Evolutionary conservation across 257 asterid species (phyloP).

Genomic region (Prunella vulgaris): DNA sequence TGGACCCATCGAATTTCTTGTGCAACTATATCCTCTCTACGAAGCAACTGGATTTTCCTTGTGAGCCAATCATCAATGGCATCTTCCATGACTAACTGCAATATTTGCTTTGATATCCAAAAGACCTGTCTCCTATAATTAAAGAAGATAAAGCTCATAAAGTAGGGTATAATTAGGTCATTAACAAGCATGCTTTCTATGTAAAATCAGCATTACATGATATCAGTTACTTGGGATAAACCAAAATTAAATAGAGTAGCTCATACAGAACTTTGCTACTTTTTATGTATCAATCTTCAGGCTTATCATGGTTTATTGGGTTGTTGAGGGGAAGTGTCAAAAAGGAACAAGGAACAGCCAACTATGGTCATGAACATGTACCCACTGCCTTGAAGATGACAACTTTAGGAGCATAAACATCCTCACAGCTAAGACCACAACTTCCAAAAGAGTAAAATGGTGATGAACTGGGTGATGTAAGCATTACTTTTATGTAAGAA

Average conservation of each 20-base stretch:
- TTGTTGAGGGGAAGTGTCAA: not conserved
- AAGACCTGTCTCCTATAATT: conserved; percentile 88
- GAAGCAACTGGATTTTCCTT: conserved; percentile 87
- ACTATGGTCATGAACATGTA: not conserved
- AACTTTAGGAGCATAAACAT: not conserved
- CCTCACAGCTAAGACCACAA: not conserved
- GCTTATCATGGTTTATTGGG: not conserved
- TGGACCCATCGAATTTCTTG: conserved; percentile 85
- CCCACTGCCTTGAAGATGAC: not conserved
- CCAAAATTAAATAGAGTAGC: not conserved
- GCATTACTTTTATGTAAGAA: not conserved
- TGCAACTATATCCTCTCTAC: conserved; percentile 80
- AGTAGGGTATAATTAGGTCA: conserved; percentile 19
- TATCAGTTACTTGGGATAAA: not conserved
- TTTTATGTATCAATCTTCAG: conserved; percentile 4
- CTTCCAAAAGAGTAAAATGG: not conserved
- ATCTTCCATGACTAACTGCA: conserved; percentile 98
- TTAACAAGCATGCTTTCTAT: conserved; percentile 4
- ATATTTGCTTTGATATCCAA: conserved; percentile 98
- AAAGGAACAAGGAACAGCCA: not conserved
- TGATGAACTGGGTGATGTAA: not conserved
- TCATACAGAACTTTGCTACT: not conserved
- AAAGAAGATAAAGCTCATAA: conserved; percentile 15
- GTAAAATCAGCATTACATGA: conserved; percentile 6
- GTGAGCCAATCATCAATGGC: conserved; percentile 99